Evolutionary conservation across 768 basidiomycete species (phyloP).

Genomic region (Russula griseocarnosa): DNA sequence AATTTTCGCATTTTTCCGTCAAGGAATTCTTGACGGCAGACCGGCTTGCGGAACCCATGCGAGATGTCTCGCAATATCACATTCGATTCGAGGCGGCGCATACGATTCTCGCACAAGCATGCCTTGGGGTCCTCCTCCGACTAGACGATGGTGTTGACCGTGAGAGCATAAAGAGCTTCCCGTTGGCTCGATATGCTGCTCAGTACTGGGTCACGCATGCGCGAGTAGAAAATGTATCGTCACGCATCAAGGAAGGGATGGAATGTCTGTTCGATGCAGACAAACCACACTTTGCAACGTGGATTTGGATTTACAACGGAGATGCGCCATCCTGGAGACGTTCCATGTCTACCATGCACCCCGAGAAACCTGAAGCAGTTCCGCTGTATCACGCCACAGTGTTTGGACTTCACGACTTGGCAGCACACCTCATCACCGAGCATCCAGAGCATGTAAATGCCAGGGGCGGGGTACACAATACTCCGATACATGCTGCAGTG

Average conservation of each 20-base stretch:
- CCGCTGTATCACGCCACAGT: not conserved
- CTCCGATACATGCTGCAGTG: not conserved
- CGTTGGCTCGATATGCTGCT: not conserved
- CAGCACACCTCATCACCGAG: not conserved
- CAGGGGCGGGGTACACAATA: not conserved
- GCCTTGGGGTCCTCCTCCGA: constrained; percentile 3
- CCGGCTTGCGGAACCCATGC: not conserved
- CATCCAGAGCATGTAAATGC: not conserved
- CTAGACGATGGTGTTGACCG: not conserved
- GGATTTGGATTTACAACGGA: not conserved
- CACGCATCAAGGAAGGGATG: not conserved
- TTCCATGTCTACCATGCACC: not conserved
- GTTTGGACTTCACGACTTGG: not conserved
- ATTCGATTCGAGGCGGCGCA: not conserved
- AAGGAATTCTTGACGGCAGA: constrained; percentile 1
- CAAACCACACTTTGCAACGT: not conserved
- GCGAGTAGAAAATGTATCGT: not conserved
- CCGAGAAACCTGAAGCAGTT: not conserved
- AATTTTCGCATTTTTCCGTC: not conserved
- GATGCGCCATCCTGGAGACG: no score
- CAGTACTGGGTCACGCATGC: not conserved
- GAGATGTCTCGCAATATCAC: not conserved
- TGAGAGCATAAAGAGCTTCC: not conserved
- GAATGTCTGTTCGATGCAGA: not conserved
- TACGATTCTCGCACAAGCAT: constrained; percentile 1